phyloP scores from a whole-genome alignment of 1,139 yeast species.

The Trichomonascaceae sp. region DNA sequence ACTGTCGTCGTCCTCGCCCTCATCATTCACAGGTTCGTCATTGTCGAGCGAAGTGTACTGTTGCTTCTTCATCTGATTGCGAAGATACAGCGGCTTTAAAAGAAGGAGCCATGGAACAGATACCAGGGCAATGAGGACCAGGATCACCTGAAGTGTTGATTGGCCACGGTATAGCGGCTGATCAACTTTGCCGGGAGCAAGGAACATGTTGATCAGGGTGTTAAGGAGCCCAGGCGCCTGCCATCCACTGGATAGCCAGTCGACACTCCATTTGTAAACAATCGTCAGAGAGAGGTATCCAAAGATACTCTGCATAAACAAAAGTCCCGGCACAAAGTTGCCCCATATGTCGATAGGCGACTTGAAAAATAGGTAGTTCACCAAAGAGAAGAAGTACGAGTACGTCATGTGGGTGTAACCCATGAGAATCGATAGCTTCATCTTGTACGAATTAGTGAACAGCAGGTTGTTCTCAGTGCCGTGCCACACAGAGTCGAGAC shows the following conservation, averaged over 20 bases:
- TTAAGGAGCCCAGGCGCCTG: constrained; percentile 90
- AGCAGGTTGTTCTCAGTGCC: constrained; percentile 86
- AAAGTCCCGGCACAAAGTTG: constrained; percentile 83
- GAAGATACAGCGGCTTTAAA: constrained; percentile 71
- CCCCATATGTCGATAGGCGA: constrained; percentile 80
- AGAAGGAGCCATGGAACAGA: constrained; percentile 94
- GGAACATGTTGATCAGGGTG: constrained; percentile 92
- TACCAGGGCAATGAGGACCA: constrained; percentile 62
- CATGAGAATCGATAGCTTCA: constrained; percentile 90
- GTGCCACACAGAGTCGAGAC: constrained; percentile 94
- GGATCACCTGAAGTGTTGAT: constrained; percentile 56
- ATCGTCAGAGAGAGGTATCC: constrained; percentile 80
- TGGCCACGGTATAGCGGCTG: constrained; percentile 80
- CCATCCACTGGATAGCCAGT: constrained; percentile 65
- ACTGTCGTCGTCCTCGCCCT: constrained; percentile 19
- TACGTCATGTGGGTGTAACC: constrained; percentile 94
- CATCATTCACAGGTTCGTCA: constrained; percentile 19
- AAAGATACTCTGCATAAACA: constrained; percentile 92
- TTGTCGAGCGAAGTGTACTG: too few relatives aligned
- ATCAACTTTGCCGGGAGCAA: constrained; percentile 82
- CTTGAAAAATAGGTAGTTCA: constrained; percentile 60
- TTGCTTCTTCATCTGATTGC: constrained; percentile 28
- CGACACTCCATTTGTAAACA: constrained; percentile 87
- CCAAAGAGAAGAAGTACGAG: constrained; percentile 72
- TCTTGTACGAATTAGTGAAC: constrained; percentile 88